These are phyloP conservation scores for Setaria italica DNA, from an alignment of 202 grass and related monocot genomes.

Conservation along the genomic window DNA sequence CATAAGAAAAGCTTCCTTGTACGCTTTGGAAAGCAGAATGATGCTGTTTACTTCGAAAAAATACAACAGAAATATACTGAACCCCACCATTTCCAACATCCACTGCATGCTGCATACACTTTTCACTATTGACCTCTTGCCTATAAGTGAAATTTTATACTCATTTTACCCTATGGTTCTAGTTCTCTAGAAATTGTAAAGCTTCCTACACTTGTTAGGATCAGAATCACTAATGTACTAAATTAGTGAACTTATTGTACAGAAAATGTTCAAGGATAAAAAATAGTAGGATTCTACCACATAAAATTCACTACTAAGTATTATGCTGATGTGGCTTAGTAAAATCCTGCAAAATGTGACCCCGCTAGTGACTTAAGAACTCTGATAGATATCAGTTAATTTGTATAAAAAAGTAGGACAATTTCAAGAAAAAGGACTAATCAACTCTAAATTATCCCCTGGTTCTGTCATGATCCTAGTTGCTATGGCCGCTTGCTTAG, in stretches of 20 bases:
- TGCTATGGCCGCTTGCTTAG: background rate
- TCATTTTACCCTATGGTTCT: background rate
- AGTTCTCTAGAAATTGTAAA: background rate
- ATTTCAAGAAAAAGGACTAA: background rate
- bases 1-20: conserved; percentile 35
- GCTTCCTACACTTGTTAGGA: background rate
- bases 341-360: background rate
- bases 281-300: background rate
- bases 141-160: background rate
- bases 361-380: background rate
- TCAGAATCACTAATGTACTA: background rate
- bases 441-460: conserved; percentile 6
- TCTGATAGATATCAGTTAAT: background rate
- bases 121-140: conserved; percentile 2
- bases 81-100: background rate
- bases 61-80: background rate
- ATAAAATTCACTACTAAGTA: background rate
- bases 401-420: background rate
- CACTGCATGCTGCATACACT: background rate
- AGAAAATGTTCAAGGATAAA: background rate
- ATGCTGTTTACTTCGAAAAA: conserved; percentile 38
- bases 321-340: background rate
- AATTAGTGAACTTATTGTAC: background rate
- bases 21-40: conserved; percentile 8
- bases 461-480: background rate